Percentiles rank a stretch among this genome's conserved stretches.
phyloP scores from a whole-genome alignment of 2,329 filamentous ascomycete species.

The Arachnopeziza araneosa region DNA sequence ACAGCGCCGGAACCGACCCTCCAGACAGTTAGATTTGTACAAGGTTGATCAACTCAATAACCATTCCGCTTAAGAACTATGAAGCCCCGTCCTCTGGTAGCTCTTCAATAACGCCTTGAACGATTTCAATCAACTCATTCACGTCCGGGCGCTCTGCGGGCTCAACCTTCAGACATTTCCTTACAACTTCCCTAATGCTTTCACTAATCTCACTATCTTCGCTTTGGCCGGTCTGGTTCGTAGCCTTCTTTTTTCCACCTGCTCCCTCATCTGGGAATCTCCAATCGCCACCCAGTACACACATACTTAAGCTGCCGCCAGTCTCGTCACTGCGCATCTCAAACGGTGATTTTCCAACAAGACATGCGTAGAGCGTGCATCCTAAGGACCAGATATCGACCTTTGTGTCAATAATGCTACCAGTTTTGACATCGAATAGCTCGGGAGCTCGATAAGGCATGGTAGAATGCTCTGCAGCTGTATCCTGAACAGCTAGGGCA shows the following conservation, averaged over 20 bases:
- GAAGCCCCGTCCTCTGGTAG: conserved; percentile 54
- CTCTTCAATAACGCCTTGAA: conserved; percentile 65
- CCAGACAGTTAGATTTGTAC: neutral
- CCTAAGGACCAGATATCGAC: conserved; percentile 97
- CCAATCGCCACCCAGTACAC: conserved; percentile 92
- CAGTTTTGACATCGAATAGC: conserved; percentile 96
- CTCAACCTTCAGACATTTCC: conserved; percentile 81
- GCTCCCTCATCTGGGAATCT: conserved; percentile 85
- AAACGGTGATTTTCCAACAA: conserved; percentile 95
- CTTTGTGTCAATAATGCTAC: conserved; percentile 86
- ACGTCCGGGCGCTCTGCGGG: conserved; percentile 83
- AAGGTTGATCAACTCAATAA: neutral
- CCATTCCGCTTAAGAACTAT: neutral
- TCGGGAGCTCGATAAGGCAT: conserved; percentile 98
- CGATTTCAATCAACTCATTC: conserved; percentile 71
- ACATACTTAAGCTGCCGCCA: conserved; percentile 86
- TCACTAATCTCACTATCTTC: conserved; percentile 60
- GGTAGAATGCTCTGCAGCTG: conserved; percentile 90
- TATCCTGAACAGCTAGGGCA: conserved; percentile 89
- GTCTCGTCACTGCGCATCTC: conserved; percentile 95
- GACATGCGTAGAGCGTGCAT: conserved; percentile 94
- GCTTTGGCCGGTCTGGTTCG: conserved; percentile 28
- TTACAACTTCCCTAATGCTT: conserved; percentile 78
- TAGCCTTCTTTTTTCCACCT: conserved; percentile 39
- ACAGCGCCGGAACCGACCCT: neutral